Percentiles rank a stretch among this genome's conserved stretches.
Evolutionary conservation across 306 rosid species (phyloP).

Genomic region (Cotoneaster glaucophyllus): DNA sequence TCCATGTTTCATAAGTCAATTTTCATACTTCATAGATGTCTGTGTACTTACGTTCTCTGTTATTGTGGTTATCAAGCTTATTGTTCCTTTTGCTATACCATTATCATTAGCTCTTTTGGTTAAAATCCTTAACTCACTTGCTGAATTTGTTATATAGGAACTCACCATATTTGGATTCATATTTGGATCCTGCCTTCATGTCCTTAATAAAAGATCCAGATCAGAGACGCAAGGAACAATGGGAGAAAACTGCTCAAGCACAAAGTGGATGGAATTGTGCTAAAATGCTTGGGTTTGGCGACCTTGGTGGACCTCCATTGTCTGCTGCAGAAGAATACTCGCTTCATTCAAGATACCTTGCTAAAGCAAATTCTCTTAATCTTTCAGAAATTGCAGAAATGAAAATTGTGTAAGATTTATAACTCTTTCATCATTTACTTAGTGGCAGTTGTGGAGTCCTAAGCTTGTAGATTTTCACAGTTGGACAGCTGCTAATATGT

Average conservation of each 20-base stretch:
- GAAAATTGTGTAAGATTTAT: conserved; percentile 76
- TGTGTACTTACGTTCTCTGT: neutral
- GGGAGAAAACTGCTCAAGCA: conserved; percentile 95
- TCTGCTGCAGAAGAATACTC: conserved; percentile 94
- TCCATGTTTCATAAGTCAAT: neutral
- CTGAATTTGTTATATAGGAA: conserved; percentile 46
- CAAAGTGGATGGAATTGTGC: conserved; percentile 76
- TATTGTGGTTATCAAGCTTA: neutral
- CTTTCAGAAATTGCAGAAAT: conserved; percentile 94
- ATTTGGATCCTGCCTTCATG: conserved; percentile 98
- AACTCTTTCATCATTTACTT: neutral
- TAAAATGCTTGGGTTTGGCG: conserved; percentile 84
- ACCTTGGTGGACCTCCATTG: conserved; percentile 71
- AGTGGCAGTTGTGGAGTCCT: neutral
- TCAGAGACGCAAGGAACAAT: conserved; percentile 89
- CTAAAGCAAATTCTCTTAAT: conserved; percentile 87
- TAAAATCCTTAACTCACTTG: no score
- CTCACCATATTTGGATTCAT: conserved; percentile 70
- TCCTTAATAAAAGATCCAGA: conserved; percentile 97
- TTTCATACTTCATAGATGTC: neutral
- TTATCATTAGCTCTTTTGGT: neutral
- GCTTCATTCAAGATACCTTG: conserved; percentile 91
- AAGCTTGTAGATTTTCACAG: neutral
- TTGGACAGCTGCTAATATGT: neutral
- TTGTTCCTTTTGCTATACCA: neutral